phyloP scores from a whole-genome alignment of 352 stramenopile species.

The Pythium sukuiense region DNA sequence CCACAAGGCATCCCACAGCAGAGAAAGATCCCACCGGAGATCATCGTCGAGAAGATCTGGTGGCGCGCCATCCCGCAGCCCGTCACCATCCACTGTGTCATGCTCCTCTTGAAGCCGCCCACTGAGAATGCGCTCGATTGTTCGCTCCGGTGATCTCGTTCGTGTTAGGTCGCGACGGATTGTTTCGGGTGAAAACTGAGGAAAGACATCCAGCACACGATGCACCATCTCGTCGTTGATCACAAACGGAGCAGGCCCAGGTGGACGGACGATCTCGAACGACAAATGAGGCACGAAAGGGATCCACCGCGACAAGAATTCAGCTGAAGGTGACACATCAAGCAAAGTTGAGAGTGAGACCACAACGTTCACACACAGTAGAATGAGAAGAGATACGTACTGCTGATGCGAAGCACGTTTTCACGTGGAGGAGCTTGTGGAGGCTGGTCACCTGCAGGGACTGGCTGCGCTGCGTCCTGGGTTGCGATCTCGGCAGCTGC shows the following conservation, averaged over 20 bases:
- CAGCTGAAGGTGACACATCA: constrained; percentile 35
- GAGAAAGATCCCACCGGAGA: constrained; percentile 17
- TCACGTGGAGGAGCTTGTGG: constrained; percentile 21
- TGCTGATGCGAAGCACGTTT: constrained; percentile 75
- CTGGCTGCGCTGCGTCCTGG: neutral
- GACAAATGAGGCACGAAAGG: constrained; percentile 68
- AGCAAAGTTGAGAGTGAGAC: constrained; percentile 9
- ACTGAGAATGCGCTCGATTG: constrained; percentile 71
- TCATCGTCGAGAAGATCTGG: constrained; percentile 16
- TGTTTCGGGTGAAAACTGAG: constrained; percentile 60
- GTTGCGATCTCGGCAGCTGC: neutral
- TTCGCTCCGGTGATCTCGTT: constrained; percentile 64
- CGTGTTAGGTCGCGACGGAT: constrained; percentile 52
- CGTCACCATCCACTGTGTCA: constrained; percentile 20
- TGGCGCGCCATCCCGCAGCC: constrained; percentile 18
- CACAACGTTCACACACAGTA: neutral
- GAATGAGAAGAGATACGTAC: constrained; percentile 38
- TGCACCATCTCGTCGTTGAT: constrained; percentile 73
- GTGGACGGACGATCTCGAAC: constrained; percentile 75
- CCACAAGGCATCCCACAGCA: constrained; percentile 23
- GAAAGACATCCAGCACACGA: constrained; percentile 75
- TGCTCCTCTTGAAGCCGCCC: constrained; percentile 39
- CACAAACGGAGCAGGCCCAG: constrained; percentile 34
- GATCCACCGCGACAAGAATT: constrained; percentile 68
- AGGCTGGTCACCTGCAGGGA: neutral